Evolutionary conservation across 1,139 yeast species (phyloP), one percentile per base, ranked within the genome.

Genomic region (Taiozyma sp.): DNA sequence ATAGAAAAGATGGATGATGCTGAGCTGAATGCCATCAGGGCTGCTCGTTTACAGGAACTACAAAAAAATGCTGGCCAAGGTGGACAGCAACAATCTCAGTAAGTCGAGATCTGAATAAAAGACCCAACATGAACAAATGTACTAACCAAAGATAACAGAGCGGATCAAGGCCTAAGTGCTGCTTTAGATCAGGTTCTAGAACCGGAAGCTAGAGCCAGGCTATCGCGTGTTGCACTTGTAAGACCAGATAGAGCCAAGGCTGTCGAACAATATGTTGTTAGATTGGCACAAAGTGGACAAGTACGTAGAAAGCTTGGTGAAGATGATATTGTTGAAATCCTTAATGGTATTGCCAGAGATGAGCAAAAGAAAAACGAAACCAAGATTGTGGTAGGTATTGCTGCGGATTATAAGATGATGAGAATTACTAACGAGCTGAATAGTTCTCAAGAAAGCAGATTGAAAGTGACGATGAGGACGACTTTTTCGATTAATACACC

Each of bases 211-310:
- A 76, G 96, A 48, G 98, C 93, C 66, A 76, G 99, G 56, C 75
- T 93, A 50, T 81, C 93, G 37, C 75, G 99, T 53, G 96, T 93
- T 32, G 75, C 91, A 44, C 80, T 93, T 63, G 99, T 93, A 43
- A 79, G 93, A 62, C 95, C 95, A 2, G 98, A 93, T 52, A 75
- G 98, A 49, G 98, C 96, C 1, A 78, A 80, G 47, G 88, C 88
- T 6, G 97, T 91, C n/a, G 98, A 93, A 64, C 83, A 85, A 56
- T 81, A 91, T 62, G 70, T 93, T 46, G 69, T 86, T 37, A 80
- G 83, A 59, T 70, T 91, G 67, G 88, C 85, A n/a, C 80, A 83
- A 50, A 76, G 85, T 61, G 98, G 98, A 1, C 88, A 86, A 53
- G 73, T 91, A 44, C 75, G 81, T 49, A 77, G 82, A 54, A 88